Evolutionary conservation across 768 basidiomycete species (phyloP), one percentile per base, ranked within the genome.

Genomic region (Kondoa malvinella): DNA sequence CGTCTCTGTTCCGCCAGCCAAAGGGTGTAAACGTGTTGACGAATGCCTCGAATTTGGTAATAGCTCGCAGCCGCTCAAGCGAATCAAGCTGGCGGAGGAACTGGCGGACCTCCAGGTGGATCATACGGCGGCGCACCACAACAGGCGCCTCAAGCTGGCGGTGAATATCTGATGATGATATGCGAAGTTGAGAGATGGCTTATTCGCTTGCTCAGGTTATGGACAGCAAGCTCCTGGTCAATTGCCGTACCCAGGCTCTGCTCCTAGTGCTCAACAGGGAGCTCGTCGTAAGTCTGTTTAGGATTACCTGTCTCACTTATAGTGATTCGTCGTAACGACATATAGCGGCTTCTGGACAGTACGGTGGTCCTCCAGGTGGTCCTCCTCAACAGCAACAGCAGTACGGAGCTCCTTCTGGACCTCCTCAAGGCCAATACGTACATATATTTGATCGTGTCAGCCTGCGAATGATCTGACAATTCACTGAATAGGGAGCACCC

Each of bases 21-120:
- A 56, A 32, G 14, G 12, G 15, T 4, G n/a, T 33, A 27, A 67
- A 16, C 40, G 4, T 21, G 64, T 25, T 4, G 56, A 4, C 32
- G 29, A n/a, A 65, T 26, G n/a, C 40, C 1, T 25, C 57, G 4
- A 3, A 56, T 59, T 56, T 70, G n/a, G 66, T 16, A 57, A 56
- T 32, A 69, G 69, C 65, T 69, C 66, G 69, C 69, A 56, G 25
- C 69, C 65, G 40, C 34, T 61, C 62, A 65, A 62, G 34, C 72
- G 67, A 66, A 66, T 69, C 61, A 50, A 50, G 32, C 60, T 65
- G 68, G 68, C 64, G 14, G 68, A 25, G 2, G 72, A 70, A 26
- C 50, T 72, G 61, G 66, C 64, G 69, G 60, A 66, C 12, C 12
- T 29, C 14, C 15, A 2, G 29, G 30, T 14, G 60, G 57, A 4